A percentile compares a stretch with the other conserved stretches of the same genome.
Conservation (phyloP, 163 green algal genomes). For the Scenedesmus sp. region DNA sequence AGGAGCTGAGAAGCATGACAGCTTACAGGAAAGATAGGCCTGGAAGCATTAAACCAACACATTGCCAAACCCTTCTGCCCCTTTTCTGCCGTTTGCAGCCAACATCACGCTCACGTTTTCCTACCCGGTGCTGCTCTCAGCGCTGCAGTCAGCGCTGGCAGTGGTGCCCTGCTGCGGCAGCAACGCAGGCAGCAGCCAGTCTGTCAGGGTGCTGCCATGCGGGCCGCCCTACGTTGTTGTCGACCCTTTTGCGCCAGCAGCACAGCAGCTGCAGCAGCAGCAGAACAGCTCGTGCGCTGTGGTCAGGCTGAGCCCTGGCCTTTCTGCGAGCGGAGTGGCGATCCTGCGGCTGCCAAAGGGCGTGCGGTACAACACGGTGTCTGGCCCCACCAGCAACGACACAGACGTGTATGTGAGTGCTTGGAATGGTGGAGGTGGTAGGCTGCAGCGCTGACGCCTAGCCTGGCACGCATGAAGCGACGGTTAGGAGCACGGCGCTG, state of each 20-base stretch:
- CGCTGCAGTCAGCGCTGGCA: slow-evolving; percentile 26
- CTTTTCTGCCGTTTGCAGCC: not conserved
- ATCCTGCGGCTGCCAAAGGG: slow-evolving; percentile 38
- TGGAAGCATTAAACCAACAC: not conserved
- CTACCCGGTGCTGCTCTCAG: slow-evolving; percentile 48
- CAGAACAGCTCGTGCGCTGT: slow-evolving; percentile 48
- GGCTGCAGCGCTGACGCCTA: not conserved
- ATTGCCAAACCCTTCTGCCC: not conserved
- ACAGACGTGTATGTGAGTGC: slow-evolving; percentile 30
- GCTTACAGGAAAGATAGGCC: not conserved
- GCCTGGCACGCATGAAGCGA: no score
- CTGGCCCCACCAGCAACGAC: slow-evolving; percentile 22
- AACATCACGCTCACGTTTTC: slow-evolving; percentile 53
- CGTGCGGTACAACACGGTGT: slow-evolving; percentile 45
- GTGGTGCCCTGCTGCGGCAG: slow-evolving; percentile 42
- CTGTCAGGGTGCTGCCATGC: slow-evolving; percentile 15
- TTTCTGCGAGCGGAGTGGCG: not conserved
- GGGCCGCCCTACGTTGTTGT: slow-evolving; percentile 25
- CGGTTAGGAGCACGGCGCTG: no score
- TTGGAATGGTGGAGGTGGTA: not conserved
- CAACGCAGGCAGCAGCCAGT: slow-evolving; percentile 24
- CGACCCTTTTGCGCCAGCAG: slow-evolving; percentile 29
- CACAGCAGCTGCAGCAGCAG: slow-evolving; percentile 21
- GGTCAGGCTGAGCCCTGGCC: not conserved
- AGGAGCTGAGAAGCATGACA: not conserved